Conservation (phyloP, 805 yeast genomes). For the Lachancea thermotolerans region DNA sequence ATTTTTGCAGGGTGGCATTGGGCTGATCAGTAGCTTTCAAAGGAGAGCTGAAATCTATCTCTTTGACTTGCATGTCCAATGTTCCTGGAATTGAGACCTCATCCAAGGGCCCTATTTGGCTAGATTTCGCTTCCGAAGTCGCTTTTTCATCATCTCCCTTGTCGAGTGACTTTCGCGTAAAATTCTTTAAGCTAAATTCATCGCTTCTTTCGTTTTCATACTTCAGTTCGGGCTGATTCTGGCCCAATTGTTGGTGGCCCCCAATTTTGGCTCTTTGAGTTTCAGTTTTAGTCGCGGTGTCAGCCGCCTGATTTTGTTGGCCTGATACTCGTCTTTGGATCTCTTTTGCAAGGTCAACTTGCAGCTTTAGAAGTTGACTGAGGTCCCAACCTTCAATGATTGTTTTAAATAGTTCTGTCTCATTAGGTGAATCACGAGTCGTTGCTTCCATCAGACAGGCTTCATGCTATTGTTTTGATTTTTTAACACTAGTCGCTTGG, state of each 20-base stretch:
- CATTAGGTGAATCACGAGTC: background rate
- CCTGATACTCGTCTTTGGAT: conserved; percentile 10
- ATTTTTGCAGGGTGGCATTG: background rate
- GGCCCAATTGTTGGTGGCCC: too few relatives aligned
- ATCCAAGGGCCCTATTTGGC: background rate
- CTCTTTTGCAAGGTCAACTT: conserved; percentile 16
- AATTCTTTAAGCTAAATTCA: too few relatives aligned
- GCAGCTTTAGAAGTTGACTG: conserved; percentile 19
- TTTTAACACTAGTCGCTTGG: background rate
- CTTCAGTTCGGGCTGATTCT: too few relatives aligned
- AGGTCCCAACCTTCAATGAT: conserved; percentile 14
- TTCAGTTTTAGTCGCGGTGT: background rate
- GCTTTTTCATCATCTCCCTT: too few relatives aligned
- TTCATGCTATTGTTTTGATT: conserved; percentile 1
- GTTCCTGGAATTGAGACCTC: conserved; percentile 6
- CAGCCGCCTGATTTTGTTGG: background rate
- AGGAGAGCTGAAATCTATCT: conserved; percentile 10
- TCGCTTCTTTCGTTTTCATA: too few relatives aligned
- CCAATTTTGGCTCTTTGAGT: background rate
- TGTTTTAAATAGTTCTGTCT: conserved; percentile 8
- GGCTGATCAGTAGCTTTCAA: conserved; percentile 1
- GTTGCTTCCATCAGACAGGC: conserved; percentile 1
- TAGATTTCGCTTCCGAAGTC: background rate
- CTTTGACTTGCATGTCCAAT: conserved; percentile 7
- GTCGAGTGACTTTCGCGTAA: too few relatives aligned